phyloP scores from a whole-genome alignment of 2,329 filamentous ascomycete species.

The Chaetomium strumarium region DNA sequence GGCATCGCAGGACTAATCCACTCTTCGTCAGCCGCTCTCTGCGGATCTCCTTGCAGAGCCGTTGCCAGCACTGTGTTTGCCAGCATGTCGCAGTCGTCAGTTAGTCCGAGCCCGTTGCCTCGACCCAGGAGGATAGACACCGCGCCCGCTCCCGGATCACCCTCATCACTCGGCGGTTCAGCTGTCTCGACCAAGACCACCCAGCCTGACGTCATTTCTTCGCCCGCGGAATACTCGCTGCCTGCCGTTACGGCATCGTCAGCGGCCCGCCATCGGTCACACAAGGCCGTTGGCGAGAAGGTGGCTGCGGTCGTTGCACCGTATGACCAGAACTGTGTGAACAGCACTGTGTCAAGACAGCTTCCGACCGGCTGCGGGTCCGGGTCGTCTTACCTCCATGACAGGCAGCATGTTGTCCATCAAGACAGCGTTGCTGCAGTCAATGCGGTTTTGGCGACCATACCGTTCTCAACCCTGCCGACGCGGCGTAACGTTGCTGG shows the following conservation, averaged over 20 bases:
- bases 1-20: neutral
- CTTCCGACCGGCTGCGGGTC: neutral
- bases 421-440: slow-evolving; percentile 1
- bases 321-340: neutral
- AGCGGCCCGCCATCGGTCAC: neutral
- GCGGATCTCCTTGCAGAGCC: neutral
- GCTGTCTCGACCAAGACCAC: neutral
- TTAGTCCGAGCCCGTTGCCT: slow-evolving; percentile 16
- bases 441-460: slow-evolving; percentile 12
- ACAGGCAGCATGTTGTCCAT: slow-evolving; percentile 3
- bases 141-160: neutral
- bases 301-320: neutral
- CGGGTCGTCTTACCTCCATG: neutral
- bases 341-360: neutral
- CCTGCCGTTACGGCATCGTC: neutral
- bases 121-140: slow-evolving; percentile 11
- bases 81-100: slow-evolving; percentile 12
- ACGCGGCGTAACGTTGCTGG: slow-evolving; percentile 18
- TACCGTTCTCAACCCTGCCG: slow-evolving; percentile 20
- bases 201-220: neutral
- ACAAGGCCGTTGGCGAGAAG: neutral
- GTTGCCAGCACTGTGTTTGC: slow-evolving; percentile 13
- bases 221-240: neutral
- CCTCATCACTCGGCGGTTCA: slow-evolving; percentile 2
- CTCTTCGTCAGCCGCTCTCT: neutral